These are phyloP conservation scores for Picea abies DNA, from an alignment of 83 land plant genomes.

Conservation along the genomic window DNA sequence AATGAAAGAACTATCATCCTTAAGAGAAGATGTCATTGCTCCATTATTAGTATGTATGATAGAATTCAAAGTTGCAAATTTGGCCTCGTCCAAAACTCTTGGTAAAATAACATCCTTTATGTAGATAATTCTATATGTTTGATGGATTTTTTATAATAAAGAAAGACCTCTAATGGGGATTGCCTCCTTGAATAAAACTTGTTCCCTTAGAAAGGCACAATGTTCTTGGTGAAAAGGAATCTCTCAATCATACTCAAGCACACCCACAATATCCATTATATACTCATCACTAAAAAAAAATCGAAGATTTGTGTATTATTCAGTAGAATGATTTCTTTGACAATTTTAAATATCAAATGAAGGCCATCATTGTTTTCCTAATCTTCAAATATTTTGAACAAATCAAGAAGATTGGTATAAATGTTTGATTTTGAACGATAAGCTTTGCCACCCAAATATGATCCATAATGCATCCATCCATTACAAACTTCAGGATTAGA, in stretches of 20 bases:
- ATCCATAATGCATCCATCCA: too few relatives aligned
- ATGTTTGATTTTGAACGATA: slow-evolving; percentile 61
- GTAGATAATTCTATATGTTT: slow-evolving; percentile 91
- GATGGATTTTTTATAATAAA: slow-evolving; percentile 89
- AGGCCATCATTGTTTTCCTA: slow-evolving; percentile 76
- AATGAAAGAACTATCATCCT: slow-evolving; percentile 78
- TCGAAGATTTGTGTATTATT: too few relatives aligned
- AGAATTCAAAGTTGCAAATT: slow-evolving; percentile 75
- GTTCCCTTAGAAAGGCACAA: slow-evolving; percentile 81
- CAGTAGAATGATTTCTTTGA: slow-evolving; percentile 57
- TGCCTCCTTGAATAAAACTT: slow-evolving; percentile 95
- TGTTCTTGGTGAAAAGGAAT: slow-evolving; percentile 58
- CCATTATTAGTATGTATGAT: slow-evolving; percentile 88
- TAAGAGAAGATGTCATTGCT: slow-evolving; percentile 48
- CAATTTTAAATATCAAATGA: slow-evolving; percentile 83
- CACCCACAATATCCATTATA: too few relatives aligned
- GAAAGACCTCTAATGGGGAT: slow-evolving; percentile 76
- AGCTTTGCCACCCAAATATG: too few relatives aligned
- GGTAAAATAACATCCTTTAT: slow-evolving; percentile 96
- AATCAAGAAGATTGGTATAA: slow-evolving; percentile 73
- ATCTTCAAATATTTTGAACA: slow-evolving; percentile 86
- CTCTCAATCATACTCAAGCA: slow-evolving; percentile 66
- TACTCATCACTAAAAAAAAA: too few relatives aligned
- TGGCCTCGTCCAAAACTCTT: slow-evolving; percentile 83
- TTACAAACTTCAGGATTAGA: too few relatives aligned